Conservation (phyloP, 2,329 filamentous ascomycete genomes). For the Magnaporthiopsis poae region DNA sequence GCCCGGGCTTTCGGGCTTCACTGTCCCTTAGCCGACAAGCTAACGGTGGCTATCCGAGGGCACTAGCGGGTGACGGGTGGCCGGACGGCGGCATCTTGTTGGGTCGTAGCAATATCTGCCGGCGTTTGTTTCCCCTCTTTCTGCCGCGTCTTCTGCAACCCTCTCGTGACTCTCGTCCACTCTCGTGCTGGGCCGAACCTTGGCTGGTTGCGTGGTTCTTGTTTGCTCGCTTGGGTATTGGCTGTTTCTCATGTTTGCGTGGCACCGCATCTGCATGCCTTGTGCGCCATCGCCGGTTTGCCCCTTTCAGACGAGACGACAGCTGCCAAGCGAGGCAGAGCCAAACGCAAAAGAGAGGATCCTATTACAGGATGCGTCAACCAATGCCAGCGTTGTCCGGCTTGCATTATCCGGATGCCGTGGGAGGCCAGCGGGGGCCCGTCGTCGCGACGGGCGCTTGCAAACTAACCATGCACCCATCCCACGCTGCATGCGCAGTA, state of each 20-base stretch:
- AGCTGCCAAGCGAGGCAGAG: background rate
- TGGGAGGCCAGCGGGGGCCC: background rate
- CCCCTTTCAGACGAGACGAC: too few relatives aligned
- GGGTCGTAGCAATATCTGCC: background rate
- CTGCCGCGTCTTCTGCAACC: background rate
- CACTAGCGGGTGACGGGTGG: too few relatives aligned
- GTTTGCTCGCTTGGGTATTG: background rate
- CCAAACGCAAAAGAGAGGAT: background rate
- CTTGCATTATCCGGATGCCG: background rate
- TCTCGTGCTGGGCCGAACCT: background rate
- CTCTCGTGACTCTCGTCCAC: background rate
- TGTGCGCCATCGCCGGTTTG: background rate
- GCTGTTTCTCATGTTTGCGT: background rate
- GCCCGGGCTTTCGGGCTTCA: too few relatives aligned
- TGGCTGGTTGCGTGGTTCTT: background rate
- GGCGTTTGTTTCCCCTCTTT: background rate
- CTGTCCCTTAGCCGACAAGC: too few relatives aligned
- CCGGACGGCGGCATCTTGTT: too few relatives aligned
- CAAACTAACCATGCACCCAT: background rate
- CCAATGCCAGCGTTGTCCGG: background rate
- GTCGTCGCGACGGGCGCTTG: background rate
- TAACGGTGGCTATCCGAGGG: too few relatives aligned
- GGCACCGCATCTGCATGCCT: background rate
- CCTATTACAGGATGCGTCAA: background rate
- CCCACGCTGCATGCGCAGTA: background rate